phyloP scores from a whole-genome alignment of 2,329 filamentous ascomycete genomes.

The Stachybotrys elegans region DNA sequence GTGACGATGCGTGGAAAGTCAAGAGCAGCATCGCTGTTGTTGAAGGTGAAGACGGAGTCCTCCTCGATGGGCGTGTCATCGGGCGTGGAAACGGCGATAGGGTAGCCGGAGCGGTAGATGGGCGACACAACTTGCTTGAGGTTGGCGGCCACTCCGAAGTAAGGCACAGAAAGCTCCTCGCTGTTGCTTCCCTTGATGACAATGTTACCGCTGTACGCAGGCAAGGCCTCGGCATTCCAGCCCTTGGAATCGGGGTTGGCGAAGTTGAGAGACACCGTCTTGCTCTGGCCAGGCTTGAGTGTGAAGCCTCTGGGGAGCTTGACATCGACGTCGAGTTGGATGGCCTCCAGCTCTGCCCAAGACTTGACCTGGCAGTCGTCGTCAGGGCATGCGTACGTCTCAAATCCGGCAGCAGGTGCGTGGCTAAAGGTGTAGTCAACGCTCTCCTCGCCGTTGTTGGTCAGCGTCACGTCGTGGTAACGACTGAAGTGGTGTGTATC shows the following conservation, averaged over 20 bases:
- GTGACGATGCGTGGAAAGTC: conserved; percentile 1
- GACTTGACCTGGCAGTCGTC: conserved; percentile 2
- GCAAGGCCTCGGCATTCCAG: conserved; percentile 12
- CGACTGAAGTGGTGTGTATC: conserved; percentile 33
- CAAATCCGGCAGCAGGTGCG: conserved; percentile 27
- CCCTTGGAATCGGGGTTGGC: background rate
- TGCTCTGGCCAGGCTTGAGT: conserved; percentile 1
- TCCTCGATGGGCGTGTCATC: background rate
- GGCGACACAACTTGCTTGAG: conserved; percentile 2
- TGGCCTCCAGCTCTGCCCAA: conserved; percentile 4
- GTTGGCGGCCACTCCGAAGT: conserved; percentile 15
- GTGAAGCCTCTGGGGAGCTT: conserved; percentile 1
- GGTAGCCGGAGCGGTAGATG: background rate
- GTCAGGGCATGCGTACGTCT: conserved; percentile 18
- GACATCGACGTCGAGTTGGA: conserved; percentile 10
- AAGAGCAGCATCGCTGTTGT: background rate
- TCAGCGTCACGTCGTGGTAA: conserved; percentile 22
- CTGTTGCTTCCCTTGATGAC: conserved; percentile 23
- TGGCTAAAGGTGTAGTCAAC: conserved; percentile 27
- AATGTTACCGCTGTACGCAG: conserved; percentile 29
- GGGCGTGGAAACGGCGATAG: background rate
- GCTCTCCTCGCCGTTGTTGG: conserved; percentile 29
- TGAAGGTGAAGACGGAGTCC: background rate
- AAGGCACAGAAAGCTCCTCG: conserved; percentile 26
- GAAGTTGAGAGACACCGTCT: background rate